A percentile compares a stretch with the other conserved stretches of the same genome.
These are phyloP conservation scores for Piloderma croceum DNA, from an alignment of 768 basidiomycete genomes.

Conservation along the genomic window DNA sequence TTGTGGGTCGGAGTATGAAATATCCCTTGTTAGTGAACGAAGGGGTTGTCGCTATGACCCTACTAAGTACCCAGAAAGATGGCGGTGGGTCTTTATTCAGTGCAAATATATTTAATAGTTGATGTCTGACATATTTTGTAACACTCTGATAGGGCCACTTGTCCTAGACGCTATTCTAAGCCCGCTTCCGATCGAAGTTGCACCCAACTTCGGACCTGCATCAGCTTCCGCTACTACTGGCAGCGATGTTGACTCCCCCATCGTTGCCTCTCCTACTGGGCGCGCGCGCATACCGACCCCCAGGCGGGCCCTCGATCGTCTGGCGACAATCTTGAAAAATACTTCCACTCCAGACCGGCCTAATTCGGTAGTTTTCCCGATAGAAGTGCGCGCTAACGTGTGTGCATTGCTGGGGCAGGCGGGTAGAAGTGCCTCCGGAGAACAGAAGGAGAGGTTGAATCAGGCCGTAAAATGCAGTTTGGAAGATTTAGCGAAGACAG, in stretches of 20 bases:
- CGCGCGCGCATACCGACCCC: slow-evolving; percentile 39
- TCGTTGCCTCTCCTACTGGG: slow-evolving; percentile 34
- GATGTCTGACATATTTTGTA: slow-evolving; percentile 19
- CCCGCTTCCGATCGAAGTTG: slow-evolving; percentile 40
- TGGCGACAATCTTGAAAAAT: slow-evolving; percentile 57
- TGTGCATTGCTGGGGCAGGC: slow-evolving; percentile 69
- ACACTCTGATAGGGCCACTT: slow-evolving; percentile 41
- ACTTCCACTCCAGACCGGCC: slow-evolving; percentile 13
- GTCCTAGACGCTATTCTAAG: slow-evolving; percentile 57
- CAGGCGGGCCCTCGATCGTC: slow-evolving; percentile 60
- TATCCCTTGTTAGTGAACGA: slow-evolving; percentile 88
- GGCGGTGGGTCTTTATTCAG: slow-evolving; percentile 74
- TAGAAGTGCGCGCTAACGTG: slow-evolving; percentile 72
- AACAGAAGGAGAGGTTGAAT: slow-evolving; percentile 46
- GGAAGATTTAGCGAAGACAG: slow-evolving; percentile 28
- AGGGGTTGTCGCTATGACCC: slow-evolving; percentile 74
- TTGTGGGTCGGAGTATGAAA: slow-evolving; percentile 71
- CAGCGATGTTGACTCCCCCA: slow-evolving; percentile 45
- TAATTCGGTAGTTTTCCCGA: slow-evolving; percentile 50
- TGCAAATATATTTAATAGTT: slow-evolving; percentile 61
- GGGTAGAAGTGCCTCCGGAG: slow-evolving; percentile 45
- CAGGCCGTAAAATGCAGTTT: slow-evolving; percentile 45
- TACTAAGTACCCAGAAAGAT: slow-evolving; percentile 59
- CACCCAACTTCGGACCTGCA: slow-evolving; percentile 28
- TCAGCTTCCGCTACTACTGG: slow-evolving; percentile 35